These are phyloP conservation scores for Puccinia brachypodii DNA, from an alignment of 1,284 basidiomycete genomes.

Conservation along the genomic window DNA sequence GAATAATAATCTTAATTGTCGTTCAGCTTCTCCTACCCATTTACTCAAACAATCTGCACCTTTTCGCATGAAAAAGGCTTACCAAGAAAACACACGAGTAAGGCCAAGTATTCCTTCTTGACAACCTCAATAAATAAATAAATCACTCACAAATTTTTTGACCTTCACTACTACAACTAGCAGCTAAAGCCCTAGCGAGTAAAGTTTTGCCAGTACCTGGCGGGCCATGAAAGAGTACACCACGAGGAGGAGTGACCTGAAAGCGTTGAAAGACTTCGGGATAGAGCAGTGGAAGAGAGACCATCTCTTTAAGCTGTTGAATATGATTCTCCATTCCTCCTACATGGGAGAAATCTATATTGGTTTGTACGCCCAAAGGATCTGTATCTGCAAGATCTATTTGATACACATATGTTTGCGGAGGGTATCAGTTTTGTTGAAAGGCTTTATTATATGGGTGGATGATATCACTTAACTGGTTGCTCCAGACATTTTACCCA, in stretches of 20 bases:
- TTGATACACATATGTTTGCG: slow-evolving; percentile 55
- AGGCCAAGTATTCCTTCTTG: slow-evolving; percentile 20
- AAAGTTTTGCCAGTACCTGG: slow-evolving; percentile 94
- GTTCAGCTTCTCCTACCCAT: slow-evolving; percentile 99
- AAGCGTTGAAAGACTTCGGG: slow-evolving; percentile 97
- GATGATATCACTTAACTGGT: slow-evolving; percentile 60
- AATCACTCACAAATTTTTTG: slow-evolving; percentile 79
- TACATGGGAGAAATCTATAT: slow-evolving; percentile 95
- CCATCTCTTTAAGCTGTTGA: slow-evolving; percentile 98
- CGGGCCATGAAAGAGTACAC: slow-evolving; percentile 95
- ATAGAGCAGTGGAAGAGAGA: slow-evolving; percentile 88
- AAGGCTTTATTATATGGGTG: no score
- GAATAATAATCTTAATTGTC: slow-evolving; percentile 90
- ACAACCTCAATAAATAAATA: neutral
- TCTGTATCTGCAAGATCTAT: slow-evolving; percentile 89
- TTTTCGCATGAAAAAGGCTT: slow-evolving; percentile 99
- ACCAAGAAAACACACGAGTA: slow-evolving; percentile 23
- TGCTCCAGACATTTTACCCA: slow-evolving; percentile 77
- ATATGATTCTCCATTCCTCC: slow-evolving; percentile 96
- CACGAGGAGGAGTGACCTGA: slow-evolving; percentile 89
- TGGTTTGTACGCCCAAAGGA: slow-evolving; percentile 88
- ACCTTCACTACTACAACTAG: slow-evolving; percentile 84
- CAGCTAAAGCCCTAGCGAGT: slow-evolving; percentile 87
- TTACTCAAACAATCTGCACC: slow-evolving; percentile 97
- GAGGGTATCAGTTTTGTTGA: slow-evolving; percentile 52